Conservation (phyloP, 2,329 filamentous ascomycete species). For the Endocalyx cinctus region DNA sequence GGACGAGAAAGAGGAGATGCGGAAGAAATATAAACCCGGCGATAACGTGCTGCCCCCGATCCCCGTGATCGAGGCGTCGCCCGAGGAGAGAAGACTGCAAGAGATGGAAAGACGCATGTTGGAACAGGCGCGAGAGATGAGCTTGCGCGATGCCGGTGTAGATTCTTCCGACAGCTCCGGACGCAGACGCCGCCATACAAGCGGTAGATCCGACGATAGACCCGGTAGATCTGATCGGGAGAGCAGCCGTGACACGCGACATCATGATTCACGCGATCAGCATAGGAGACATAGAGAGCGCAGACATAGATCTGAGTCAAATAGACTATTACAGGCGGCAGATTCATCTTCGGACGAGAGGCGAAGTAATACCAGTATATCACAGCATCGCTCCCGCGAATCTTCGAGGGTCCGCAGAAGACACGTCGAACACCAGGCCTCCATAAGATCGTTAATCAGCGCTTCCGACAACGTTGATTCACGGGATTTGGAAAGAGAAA, state of each 20-base stretch:
- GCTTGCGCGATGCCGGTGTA: constrained; percentile 63
- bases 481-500: constrained; percentile 78
- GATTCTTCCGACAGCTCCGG: constrained; percentile 27
- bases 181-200: constrained; percentile 20
- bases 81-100: constrained; percentile 50
- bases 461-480: constrained; percentile 72
- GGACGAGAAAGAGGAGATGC: constrained; percentile 73
- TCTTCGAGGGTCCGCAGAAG: constrained; percentile 38
- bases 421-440: constrained; percentile 84
- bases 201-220: constrained; percentile 22
- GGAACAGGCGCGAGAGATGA: constrained; percentile 68
- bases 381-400: constrained; percentile 36
- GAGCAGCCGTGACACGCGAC: constrained; percentile 21
- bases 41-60: constrained; percentile 72
- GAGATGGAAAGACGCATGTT: constrained; percentile 66
- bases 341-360: constrained; percentile 32
- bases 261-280: constrained; percentile 18
- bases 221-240: constrained; percentile 31
- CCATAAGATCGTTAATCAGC: constrained; percentile 78
- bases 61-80: constrained; percentile 43
- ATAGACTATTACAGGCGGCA: constrained; percentile 34
- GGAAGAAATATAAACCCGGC: constrained; percentile 71
- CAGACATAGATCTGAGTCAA: constrained; percentile 25
- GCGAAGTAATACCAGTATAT: constrained; percentile 39
- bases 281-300: constrained; percentile 25